Evolutionary conservation across 306 rosid species (phyloP), one percentile per base, ranked within the genome.

Genomic region (Dryas alaskensis): DNA sequence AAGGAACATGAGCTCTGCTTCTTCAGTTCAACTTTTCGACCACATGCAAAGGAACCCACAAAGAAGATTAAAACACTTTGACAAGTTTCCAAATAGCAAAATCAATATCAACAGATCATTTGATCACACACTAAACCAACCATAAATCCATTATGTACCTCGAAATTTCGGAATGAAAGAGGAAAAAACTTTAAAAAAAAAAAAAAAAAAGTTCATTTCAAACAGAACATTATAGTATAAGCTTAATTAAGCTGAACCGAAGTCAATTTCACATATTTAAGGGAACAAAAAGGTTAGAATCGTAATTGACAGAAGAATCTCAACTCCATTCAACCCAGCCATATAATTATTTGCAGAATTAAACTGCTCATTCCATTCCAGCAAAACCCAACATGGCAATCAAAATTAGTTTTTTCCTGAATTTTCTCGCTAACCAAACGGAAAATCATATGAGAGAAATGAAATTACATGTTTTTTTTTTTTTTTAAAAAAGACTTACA

Each of bases 1-100:
- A 85, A 65, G 44, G 87, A 81, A 72, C 85, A 84, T 40, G 87
- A 81, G 61, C 81, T 79, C 81, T 81, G 86, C 80, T 76, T 85
- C 88, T 53, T 79, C 80, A 79, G 42, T 81, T 85, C 88, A 85
- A 85, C 88, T 85, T 74, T 73, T n/a, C 65, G 73, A 71, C 50
- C 76, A 51, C 50, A 47, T 46, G 60, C 9, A 44, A 64, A 55
- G 10, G 46, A 61, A 16, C 31, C 72, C 61, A 42, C 27, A 19
- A 57, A 71, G 7, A 8, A 27, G 40, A 72, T 59, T 27, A 59
- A 72, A 17, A 59, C 19, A 8, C 51, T 14, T 9, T n/a, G 22
- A 25, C 64, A 4, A 43, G 10, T 54, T 45, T 19, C 37, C 66
- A 37, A 57, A 46, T 4, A 1, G 0, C 8, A 9, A 59, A 46